Percentiles rank a stretch among this genome's conserved stretches.
phyloP scores from a whole-genome alignment of 2,329 filamentous ascomycete species.

The Coleophoma cylindrospora region DNA sequence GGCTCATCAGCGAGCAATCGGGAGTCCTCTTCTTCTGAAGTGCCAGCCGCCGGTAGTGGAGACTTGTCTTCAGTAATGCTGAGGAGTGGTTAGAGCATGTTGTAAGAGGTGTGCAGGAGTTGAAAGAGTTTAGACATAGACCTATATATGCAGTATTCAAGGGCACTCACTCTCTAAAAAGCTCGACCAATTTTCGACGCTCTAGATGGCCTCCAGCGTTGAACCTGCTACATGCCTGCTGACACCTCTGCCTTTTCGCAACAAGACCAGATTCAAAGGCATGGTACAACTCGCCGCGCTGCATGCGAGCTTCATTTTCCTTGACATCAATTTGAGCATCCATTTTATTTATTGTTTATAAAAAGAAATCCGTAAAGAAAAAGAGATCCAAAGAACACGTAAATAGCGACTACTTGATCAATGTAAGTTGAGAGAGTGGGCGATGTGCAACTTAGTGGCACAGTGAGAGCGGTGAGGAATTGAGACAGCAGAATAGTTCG shows the following conservation, averaged over 20 bases:
- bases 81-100: background rate
- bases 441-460: background rate
- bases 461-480: background rate
- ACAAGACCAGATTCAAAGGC: constrained; percentile 66
- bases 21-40: constrained; percentile 59
- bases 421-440: no score
- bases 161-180: constrained; percentile 66
- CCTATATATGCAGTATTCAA: background rate
- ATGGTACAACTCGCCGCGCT: constrained; percentile 65
- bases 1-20: constrained; percentile 58
- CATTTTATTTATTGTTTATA: no score
- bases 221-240: constrained; percentile 54
- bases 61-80: constrained; percentile 60
- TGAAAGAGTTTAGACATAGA: background rate
- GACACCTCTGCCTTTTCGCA: constrained; percentile 58
- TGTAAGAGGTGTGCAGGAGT: no score
- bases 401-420: no score
- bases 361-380: no score
- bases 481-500: background rate
- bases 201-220: constrained; percentile 57
- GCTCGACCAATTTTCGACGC: constrained; percentile 56
- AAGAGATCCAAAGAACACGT: no score
- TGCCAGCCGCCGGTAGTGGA: constrained; percentile 54
- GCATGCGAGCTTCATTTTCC: constrained; percentile 53
- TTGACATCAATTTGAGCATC: constrained; percentile 28